Base-by-base conservation (phyloP, 192 early-diverging fungal species). In the Mortierella alpina region DNA sequence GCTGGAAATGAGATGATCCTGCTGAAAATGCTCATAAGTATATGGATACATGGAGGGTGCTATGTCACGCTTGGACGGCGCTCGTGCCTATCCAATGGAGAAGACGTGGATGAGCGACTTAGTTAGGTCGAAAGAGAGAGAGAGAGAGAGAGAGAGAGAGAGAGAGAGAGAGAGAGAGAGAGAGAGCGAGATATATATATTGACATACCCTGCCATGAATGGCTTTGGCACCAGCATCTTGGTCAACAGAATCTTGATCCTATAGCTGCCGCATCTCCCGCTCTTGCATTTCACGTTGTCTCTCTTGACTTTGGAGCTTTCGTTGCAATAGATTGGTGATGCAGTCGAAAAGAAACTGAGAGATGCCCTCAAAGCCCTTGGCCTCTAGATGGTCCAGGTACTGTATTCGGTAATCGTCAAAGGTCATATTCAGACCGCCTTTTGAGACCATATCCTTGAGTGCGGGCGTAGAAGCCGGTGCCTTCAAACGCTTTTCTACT, bases 401-500 rank as follows among this genome's bases (percentile, higher is more conserved):
- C 50, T 75, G 70, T 45, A 85, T 61, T 5, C 86, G 67, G 58
- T 78, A 87, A 6, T 83, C 86, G 15, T 63, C 66, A 70, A 75
- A 82, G 6, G 58, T 56, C n/a, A 84, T 75, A 13, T 64, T 39
- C 15, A 81, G 31, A 4, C 86, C 82, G 17, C 83, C 82, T 6
- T 63, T 80, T 13, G 63, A 39, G 5, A 23, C 12, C 64, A 66
- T 57, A 17, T 63, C 66, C 59, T 68, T 67, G 42, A 84, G 54
- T 8, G 71, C 69, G 15, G 51, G 56, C 6, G 55, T 2, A 10
- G 68, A 69, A 9, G 60, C 59, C 18, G 76, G 63, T 12, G 73
- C 68, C 15, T 57, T 68, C 44, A 68, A 18, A 64, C 48, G 42
- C 45, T 77, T 73, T 13, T 70, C 80, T 18, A 52, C 39, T 17